These are phyloP conservation scores for Solanum hybrid DNA, from an alignment of 305 asterid genomes.

Conservation along the genomic window DNA sequence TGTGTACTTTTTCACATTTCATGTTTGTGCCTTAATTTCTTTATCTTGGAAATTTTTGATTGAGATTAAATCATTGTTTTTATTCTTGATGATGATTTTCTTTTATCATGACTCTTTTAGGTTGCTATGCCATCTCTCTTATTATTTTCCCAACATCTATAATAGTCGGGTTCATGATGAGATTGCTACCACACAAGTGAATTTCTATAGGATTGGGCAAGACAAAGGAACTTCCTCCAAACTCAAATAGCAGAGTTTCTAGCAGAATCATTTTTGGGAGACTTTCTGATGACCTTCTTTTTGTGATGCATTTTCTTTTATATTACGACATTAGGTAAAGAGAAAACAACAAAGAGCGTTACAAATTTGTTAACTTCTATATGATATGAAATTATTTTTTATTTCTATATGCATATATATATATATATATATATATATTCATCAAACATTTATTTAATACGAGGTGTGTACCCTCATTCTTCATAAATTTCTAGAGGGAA, in stretches of 20 bases:
- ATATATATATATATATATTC: too few relatives aligned
- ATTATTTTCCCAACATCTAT: neutral
- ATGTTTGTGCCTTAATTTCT: neutral
- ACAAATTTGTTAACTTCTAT: neutral
- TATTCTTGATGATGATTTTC: neutral
- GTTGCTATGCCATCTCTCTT: neutral
- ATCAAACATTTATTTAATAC: too few relatives aligned
- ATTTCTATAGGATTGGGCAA: neutral
- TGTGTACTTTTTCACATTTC: slow-evolving; percentile 23
- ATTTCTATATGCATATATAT: too few relatives aligned
- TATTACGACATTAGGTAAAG: neutral
- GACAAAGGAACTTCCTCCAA: neutral
- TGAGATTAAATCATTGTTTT: neutral
- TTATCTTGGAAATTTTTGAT: neutral
- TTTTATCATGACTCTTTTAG: slow-evolving; percentile 9
- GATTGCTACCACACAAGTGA: neutral
- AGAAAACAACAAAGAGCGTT: neutral
- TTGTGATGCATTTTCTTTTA: neutral
- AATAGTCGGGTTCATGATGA: neutral
- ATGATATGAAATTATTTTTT: neutral
- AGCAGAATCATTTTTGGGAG: neutral
- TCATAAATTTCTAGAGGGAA: neutral
- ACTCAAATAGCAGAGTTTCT: neutral
- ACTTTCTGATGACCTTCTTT: neutral
- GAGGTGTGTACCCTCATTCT: neutral